phyloP scores from a whole-genome alignment of 2,329 filamentous ascomycete species.

The Sclerotinia minor region DNA sequence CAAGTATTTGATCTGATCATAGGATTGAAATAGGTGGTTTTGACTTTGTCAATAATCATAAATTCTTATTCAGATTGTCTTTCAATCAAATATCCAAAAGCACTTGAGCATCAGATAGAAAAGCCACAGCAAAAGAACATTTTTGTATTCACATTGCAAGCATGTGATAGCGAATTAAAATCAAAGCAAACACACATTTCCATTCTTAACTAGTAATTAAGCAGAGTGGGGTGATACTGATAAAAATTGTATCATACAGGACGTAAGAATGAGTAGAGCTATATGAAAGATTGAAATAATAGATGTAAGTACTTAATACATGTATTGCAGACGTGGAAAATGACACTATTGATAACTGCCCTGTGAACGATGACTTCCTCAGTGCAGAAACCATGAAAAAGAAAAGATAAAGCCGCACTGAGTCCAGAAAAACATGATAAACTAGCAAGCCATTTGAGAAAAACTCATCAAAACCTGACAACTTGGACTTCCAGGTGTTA shows the following conservation, averaged over 20 bases:
- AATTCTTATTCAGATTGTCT: background rate
- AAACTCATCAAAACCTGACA: no score
- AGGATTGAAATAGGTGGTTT: background rate
- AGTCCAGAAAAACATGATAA: no score
- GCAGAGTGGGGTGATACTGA: accelerated
- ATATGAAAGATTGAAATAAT: background rate
- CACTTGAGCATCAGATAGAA: background rate
- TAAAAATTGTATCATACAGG: background rate
- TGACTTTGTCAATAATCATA: background rate
- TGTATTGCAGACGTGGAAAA: background rate
- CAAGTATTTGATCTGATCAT: background rate
- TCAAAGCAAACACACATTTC: background rate
- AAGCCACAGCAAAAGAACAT: background rate
- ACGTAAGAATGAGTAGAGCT: background rate
- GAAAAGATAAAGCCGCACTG: no score
- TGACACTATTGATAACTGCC: background rate
- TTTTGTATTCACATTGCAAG: accelerated
- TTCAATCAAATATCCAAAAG: no score
- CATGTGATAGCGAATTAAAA: background rate
- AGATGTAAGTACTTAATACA: no score
- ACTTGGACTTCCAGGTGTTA: no score
- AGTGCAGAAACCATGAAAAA: background rate
- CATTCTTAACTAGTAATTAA: background rate
- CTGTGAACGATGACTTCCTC: background rate
- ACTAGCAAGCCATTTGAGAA: no score